A percentile compares a stretch with the other conserved stretches of the same genome.
These are phyloP conservation scores for Gardenia jasminoides DNA, from an alignment of 257 asterid genomes.

Conservation along the genomic window DNA sequence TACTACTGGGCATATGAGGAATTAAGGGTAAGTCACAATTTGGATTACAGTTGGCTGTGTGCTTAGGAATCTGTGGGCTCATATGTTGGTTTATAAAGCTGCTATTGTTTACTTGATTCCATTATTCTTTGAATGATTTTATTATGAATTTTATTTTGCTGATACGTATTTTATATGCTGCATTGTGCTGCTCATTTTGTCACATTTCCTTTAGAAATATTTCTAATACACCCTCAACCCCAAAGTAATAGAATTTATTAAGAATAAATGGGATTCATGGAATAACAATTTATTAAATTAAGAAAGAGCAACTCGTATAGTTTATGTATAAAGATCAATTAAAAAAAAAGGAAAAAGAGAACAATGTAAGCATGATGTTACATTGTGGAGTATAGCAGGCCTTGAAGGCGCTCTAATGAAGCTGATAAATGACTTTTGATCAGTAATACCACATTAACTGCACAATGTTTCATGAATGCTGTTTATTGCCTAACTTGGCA, in stretches of 20 bases:
- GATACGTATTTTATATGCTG: too few relatives aligned
- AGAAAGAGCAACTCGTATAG: too few relatives aligned
- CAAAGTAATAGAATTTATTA: too few relatives aligned
- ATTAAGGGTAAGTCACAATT: conserved; percentile 53
- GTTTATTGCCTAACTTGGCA: not conserved
- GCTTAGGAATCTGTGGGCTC: not conserved
- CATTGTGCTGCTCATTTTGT: too few relatives aligned
- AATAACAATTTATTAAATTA: too few relatives aligned
- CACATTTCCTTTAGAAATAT: too few relatives aligned
- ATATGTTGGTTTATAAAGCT: not conserved
- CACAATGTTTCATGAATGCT: not conserved
- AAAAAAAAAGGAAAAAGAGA: too few relatives aligned
- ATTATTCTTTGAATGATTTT: not conserved
- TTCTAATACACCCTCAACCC: too few relatives aligned
- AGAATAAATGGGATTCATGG: too few relatives aligned
- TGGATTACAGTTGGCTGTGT: not conserved
- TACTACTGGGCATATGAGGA: conserved; percentile 88
- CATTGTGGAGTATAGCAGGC: not conserved
- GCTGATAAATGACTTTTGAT: not conserved
- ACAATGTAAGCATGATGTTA: not conserved
- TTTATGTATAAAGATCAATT: too few relatives aligned
- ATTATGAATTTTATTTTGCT: not conserved
- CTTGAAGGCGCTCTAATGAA: not conserved
- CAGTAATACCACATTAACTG: not conserved
- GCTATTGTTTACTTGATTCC: not conserved